phyloP scores from a whole-genome alignment of 1,284 basidiomycete genomes.

The Afroboletus lepidellus region DNA sequence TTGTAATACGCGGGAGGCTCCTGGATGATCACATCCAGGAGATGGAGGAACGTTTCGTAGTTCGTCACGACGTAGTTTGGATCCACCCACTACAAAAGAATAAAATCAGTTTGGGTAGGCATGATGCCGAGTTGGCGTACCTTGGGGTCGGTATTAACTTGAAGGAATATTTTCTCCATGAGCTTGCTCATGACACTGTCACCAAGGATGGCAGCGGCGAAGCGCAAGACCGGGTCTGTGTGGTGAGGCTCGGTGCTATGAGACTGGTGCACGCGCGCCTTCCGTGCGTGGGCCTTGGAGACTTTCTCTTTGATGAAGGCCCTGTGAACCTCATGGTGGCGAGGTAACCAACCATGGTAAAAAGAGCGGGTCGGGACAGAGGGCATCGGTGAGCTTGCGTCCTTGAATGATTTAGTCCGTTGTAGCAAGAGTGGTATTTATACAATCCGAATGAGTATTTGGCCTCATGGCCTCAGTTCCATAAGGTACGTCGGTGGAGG shows the following conservation, averaged over 20 bases:
- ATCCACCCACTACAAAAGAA: slow-evolving; percentile 6
- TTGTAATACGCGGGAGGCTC: slow-evolving; percentile 14
- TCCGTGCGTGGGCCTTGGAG: not conserved
- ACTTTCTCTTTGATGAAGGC: slow-evolving; percentile 4
- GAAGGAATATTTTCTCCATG: slow-evolving; percentile 16
- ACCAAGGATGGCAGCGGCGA: slow-evolving; percentile 9
- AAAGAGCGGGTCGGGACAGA: not conserved
- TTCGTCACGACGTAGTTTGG: slow-evolving; percentile 1
- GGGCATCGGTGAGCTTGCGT: not conserved
- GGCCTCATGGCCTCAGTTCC: not conserved
- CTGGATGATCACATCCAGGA: slow-evolving; percentile 14
- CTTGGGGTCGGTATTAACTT: slow-evolving; percentile 10
- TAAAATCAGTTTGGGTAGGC: not conserved
- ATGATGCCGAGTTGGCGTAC: not conserved
- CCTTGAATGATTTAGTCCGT: not conserved
- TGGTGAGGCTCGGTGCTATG: not conserved
- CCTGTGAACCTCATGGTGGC: slow-evolving; percentile 2
- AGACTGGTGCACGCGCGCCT: not conserved
- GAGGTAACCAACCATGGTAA: slow-evolving; percentile 13
- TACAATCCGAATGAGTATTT: not conserved
- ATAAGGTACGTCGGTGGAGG: not conserved
- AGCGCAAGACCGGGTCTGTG: not conserved
- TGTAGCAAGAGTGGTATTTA: not conserved
- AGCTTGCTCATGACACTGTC: slow-evolving; percentile 2
- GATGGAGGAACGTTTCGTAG: slow-evolving; percentile 1